Evolutionary conservation across 345 rosid genomes (phyloP), one percentile per base, ranked within the genome.

Genomic region (Punica granatum): DNA sequence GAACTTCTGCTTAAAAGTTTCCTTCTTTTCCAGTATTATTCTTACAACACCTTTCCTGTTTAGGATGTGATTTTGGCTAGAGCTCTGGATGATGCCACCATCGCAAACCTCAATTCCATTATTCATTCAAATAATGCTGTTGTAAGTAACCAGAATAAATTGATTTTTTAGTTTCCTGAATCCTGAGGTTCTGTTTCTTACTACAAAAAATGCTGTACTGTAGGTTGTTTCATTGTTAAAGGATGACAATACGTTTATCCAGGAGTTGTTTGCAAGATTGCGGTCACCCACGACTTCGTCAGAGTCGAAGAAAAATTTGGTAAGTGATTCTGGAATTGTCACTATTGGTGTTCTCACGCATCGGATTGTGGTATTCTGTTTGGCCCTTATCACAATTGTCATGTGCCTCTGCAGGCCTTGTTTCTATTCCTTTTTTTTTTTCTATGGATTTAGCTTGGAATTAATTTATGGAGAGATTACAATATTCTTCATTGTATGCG

Each of bases 1-100:
- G 31, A 73, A 25, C 72, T 66, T 23, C 64, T 65, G 39, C 31
- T 68, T 71, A 43, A 62, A 60, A 28, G 51, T 21, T 74, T 74
- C 25, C 67, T 59, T 65, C 25, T 59, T 49, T 19, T 26, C 56
- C 51, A 34, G 42, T 66, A 25, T 39, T 69, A 61, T 43, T 76
- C 74, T 76, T 33, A 64, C 60, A 69, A 60, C 34, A 0, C 19
- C 11, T 65, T 46, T 35, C 64, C 64, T 78, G 64, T 80, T 86
- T 74, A 93, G 98, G 97, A 93, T 79, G 85, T 92, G 68, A 88
- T 93, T 79, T 80, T 87, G 92, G 92, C 96, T 48, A 88, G 98
- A 83, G 81, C 83, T 53, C 74, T 92, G 87, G 98, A 93, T 78
- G 97, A 85, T 70, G 80, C 82, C 30, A 89, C 88, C 42, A 68